Conservation (phyloP, 306 rosid genomes). For the Dryas octopetala region DNA sequence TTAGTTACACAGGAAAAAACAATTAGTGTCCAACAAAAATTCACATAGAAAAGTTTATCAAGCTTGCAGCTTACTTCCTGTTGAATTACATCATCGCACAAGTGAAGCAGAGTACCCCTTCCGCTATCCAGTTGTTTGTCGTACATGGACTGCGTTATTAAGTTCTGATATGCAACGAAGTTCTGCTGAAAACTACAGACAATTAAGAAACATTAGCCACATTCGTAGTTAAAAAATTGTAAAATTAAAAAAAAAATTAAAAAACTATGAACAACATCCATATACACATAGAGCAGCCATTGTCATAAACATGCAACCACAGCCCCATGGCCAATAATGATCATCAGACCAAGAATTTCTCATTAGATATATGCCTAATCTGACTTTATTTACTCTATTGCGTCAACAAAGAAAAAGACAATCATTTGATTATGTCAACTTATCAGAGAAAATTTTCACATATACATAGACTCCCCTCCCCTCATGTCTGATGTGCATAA, state of each 20-base stretch:
- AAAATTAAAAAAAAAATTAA: background rate
- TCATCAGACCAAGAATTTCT: background rate
- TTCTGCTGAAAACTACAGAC: constrained; percentile 79
- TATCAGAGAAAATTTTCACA: background rate
- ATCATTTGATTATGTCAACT: background rate
- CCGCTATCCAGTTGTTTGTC: constrained; percentile 98
- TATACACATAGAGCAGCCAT: too few species aligned
- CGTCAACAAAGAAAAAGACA: background rate
- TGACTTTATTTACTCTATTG: background rate
- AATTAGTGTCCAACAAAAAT: background rate
- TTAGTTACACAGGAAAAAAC: too few species aligned
- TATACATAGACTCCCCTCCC: background rate
- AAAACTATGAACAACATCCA: background rate
- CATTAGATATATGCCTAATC: background rate
- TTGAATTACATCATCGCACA: constrained; percentile 98
- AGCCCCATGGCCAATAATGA: background rate
- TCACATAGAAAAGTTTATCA: background rate
- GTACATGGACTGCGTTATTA: constrained; percentile 96
- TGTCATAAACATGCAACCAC: background rate
- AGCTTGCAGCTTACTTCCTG: constrained; percentile 76
- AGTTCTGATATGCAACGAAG: constrained; percentile 81
- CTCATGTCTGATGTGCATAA: background rate
- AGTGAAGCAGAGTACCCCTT: constrained; percentile 96
- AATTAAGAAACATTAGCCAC: constrained; percentile 22
- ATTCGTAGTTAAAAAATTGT: constrained; percentile 8